Evolutionary conservation across 192 early-diverging fungal genomes (phyloP).

Genomic region (Kickxella alabastrina): DNA sequence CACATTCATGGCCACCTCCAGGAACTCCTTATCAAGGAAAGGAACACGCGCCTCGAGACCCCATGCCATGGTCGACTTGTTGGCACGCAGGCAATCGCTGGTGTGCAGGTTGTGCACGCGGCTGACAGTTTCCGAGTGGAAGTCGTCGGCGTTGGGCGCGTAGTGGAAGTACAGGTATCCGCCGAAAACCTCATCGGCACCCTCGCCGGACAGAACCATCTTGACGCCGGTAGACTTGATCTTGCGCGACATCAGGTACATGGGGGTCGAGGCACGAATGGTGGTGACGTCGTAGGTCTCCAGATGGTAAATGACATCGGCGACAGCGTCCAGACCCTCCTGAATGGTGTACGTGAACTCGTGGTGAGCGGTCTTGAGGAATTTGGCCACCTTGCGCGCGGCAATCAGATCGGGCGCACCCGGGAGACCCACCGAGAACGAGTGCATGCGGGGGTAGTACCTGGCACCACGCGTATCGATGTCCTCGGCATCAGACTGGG

Average conservation of each 20-base stretch:
- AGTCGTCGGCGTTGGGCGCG: conserved; percentile 72
- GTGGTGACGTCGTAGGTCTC: conserved; percentile 99
- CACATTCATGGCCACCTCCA: conserved; percentile 89
- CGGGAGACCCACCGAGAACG: conserved; percentile 93
- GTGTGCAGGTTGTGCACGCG: conserved; percentile 98
- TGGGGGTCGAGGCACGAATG: conserved; percentile 96
- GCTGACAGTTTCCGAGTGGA: conserved; percentile 87
- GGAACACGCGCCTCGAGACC: conserved; percentile 98
- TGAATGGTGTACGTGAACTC: conserved; percentile 94
- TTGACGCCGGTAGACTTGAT: conserved; percentile 99
- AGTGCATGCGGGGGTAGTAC: conserved; percentile 90
- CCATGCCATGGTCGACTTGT: conserved; percentile 99
- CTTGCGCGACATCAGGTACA: conserved; percentile 97
- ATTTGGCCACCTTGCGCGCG: conserved; percentile 84
- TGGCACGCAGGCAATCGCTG: conserved; percentile 94
- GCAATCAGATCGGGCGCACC: conserved; percentile 91
- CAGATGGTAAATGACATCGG: conserved; percentile 93
- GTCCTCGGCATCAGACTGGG: conserved; percentile 54
- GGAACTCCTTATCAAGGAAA: conserved; percentile 90
- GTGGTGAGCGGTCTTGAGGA: conserved; percentile 90
- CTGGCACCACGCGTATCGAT: conserved; percentile 61
- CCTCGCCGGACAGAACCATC: conserved; percentile 98
- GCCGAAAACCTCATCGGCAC: conserved; percentile 94
- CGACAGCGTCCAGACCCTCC: conserved; percentile 92
- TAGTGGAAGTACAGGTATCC: conserved; percentile 98